These are phyloP conservation scores for Pseudonitzschia pungens DNA, from an alignment of 108 stramenopile species.

Conservation along the genomic window DNA sequence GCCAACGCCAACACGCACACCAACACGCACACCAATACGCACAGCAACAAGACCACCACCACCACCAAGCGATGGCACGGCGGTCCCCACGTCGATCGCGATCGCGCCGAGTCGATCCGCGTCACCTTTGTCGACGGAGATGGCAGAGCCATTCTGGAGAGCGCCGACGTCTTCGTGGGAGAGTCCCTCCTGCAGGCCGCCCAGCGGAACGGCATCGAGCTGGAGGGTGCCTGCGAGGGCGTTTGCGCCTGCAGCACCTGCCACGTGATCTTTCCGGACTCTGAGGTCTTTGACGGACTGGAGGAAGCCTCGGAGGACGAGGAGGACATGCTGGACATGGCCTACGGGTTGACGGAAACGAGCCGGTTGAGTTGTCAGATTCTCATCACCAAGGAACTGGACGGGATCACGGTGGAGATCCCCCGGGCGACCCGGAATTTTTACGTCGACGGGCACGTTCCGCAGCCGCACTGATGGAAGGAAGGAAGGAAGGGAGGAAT, in stretches of 20 bases:
- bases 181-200: constrained; percentile 81
- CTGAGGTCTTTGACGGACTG: constrained; percentile 74
- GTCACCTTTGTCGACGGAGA: constrained; percentile 70
- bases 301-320: constrained; percentile 76
- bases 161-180: constrained; percentile 62
- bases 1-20: too few relatives aligned
- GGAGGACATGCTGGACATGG: constrained; percentile 99
- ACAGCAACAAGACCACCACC: neutral
- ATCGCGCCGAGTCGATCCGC: constrained; percentile 60
- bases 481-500: too few relatives aligned
- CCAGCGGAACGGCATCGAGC: constrained; percentile 78
- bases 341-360: constrained; percentile 92
- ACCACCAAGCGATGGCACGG: constrained; percentile 67
- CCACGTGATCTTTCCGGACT: constrained; percentile 87
- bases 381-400: constrained; percentile 77
- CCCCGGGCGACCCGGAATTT: constrained; percentile 95
- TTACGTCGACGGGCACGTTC: constrained; percentile 99
- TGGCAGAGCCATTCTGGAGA: constrained; percentile 27
- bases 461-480: constrained; percentile 87
- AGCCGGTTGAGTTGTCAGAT: constrained; percentile 97
- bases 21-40: too few relatives aligned
- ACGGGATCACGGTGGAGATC: constrained; percentile 87
- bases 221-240: constrained; percentile 98
- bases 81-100: constrained; percentile 42
- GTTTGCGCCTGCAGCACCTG: constrained; percentile 97